These are phyloP conservation scores for Rubia occidens DNA, from an alignment of 305 asterid species.

Conservation along the genomic window DNA sequence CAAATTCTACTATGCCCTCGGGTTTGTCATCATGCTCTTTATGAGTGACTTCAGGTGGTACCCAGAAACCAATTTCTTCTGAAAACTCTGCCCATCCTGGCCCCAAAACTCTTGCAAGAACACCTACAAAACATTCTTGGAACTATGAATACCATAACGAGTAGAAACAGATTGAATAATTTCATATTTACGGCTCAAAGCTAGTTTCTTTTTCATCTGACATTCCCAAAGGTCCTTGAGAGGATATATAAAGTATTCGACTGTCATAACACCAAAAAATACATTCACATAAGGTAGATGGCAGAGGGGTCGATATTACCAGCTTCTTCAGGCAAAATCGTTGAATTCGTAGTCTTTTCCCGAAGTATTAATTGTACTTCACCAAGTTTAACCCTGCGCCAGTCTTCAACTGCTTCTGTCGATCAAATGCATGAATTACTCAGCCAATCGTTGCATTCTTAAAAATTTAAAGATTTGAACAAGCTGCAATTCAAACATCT, in stretches of 20 bases:
- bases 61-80: constrained; percentile 80
- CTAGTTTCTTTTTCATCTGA: background rate
- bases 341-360: constrained; percentile 47
- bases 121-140: constrained; percentile 29
- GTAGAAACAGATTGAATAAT: background rate
- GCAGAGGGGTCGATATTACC: constrained; percentile 30
- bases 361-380: constrained; percentile 40
- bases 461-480: background rate
- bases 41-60: constrained; percentile 52
- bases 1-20: constrained; percentile 66
- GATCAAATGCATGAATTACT: constrained; percentile 9
- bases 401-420: constrained; percentile 61
- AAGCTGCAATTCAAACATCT: background rate
- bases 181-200: background rate
- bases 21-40: constrained; percentile 74
- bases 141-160: background rate
- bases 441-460: background rate
- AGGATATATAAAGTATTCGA: background rate
- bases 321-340: constrained; percentile 56
- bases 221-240: background rate
- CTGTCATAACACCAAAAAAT: background rate
- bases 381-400: constrained; percentile 58
- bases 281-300: background rate
- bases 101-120: constrained; percentile 44
- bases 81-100: constrained; percentile 52